Evolutionary conservation across 768 basidiomycete species (phyloP).

Genomic region (Mycena alexandri): DNA sequence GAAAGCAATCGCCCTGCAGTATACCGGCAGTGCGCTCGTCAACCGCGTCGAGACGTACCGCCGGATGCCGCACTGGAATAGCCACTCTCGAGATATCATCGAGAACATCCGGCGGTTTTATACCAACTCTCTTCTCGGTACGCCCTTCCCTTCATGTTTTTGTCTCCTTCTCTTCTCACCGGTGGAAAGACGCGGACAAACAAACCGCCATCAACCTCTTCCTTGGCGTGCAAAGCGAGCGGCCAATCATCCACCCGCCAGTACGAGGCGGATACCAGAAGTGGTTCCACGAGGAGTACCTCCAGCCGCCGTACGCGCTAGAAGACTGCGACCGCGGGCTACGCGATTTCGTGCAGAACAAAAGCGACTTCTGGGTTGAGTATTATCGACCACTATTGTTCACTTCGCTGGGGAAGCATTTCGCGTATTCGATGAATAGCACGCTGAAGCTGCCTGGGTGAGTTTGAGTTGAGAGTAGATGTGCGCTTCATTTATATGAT

Average conservation of each 20-base stretch:
- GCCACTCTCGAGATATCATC: slow-evolving; percentile 95
- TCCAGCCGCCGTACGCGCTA: slow-evolving; percentile 75
- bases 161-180: neutral
- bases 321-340: slow-evolving; percentile 76
- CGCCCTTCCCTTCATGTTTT: slow-evolving; percentile 24
- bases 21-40: slow-evolving; percentile 95
- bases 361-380: slow-evolving; percentile 87
- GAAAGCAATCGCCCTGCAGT: slow-evolving; percentile 92
- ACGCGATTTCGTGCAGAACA: slow-evolving; percentile 66
- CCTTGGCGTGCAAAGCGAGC: slow-evolving; percentile 78
- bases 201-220: slow-evolving; percentile 99
- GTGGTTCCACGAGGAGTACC: slow-evolving; percentile 85
- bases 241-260: slow-evolving; percentile 61
- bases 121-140: slow-evolving; percentile 92
- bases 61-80: slow-evolving; percentile 96
- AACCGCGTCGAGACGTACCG: slow-evolving; percentile 97
- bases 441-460: slow-evolving; percentile 87
- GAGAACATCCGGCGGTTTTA: slow-evolving; percentile 96
- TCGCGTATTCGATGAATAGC: slow-evolving; percentile 94
- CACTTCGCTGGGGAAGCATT: slow-evolving; percentile 89
- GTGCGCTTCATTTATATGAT: neutral
- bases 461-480: slow-evolving; percentile 37
- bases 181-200: slow-evolving; percentile 87
- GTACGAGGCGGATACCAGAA: slow-evolving; percentile 82
- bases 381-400: slow-evolving; percentile 90